Evolutionary conservation across 2,329 filamentous ascomycete genomes (phyloP).

Genomic region (Epichloe gansuensis): DNA sequence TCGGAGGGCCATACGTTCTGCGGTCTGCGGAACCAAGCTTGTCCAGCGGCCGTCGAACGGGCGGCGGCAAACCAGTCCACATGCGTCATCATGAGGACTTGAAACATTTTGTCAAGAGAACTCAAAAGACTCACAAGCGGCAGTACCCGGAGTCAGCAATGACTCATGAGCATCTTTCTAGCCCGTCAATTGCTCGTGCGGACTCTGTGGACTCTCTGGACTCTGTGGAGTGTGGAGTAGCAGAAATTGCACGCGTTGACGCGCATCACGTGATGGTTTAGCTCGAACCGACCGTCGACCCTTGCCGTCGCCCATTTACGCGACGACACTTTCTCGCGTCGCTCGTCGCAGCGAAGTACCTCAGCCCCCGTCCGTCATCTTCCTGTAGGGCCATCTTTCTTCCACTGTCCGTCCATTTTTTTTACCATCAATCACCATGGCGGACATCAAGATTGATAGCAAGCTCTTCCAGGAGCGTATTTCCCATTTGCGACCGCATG

Average conservation of each 20-base stretch:
- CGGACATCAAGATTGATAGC: constrained; percentile 91
- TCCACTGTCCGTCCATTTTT: constrained; percentile 16
- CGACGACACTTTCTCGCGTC: constrained; percentile 27
- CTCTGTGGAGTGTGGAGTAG: not conserved
- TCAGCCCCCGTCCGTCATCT: constrained; percentile 12
- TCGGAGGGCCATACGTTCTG: too few relatives aligned
- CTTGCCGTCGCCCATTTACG: constrained; percentile 25
- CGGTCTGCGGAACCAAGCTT: too few relatives aligned
- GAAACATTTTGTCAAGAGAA: too few relatives aligned
- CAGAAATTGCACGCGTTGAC: constrained; percentile 11
- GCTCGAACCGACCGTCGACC: constrained; percentile 6
- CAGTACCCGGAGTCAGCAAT: too few relatives aligned
- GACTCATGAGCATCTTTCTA: too few relatives aligned
- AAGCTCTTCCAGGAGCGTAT: constrained; percentile 89
- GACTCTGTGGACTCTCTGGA: too few relatives aligned
- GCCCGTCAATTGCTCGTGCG: too few relatives aligned
- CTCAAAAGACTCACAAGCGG: too few relatives aligned
- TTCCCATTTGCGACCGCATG: constrained; percentile 75
- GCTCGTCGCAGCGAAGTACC: constrained; percentile 18
- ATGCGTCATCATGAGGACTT: too few relatives aligned
- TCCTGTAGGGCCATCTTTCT: constrained; percentile 5
- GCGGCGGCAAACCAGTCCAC: too few relatives aligned
- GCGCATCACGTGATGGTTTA: constrained; percentile 22
- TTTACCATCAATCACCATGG: constrained; percentile 38
- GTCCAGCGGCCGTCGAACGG: too few relatives aligned